Percentiles rank a stretch among this genome's conserved stretches.
phyloP scores from a whole-genome alignment of 2,329 filamentous ascomycete genomes.

The Leptographium flavum region DNA sequence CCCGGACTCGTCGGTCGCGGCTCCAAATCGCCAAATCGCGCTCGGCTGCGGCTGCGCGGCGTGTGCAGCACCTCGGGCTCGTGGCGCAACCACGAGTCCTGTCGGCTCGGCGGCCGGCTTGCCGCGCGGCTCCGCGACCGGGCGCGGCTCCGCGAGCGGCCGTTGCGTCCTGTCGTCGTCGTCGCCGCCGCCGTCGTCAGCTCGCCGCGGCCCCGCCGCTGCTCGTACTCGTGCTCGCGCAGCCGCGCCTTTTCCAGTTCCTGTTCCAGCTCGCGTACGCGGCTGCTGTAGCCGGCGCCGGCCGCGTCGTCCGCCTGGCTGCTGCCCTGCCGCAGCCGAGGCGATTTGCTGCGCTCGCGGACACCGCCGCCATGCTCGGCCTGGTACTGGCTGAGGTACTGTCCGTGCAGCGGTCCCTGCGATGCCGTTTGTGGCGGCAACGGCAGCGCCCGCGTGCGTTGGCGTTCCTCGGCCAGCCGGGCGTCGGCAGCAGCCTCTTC shows the following conservation, averaged over 20 bases:
- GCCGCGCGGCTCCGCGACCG: constrained; percentile 18
- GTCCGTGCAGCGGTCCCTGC: constrained; percentile 62
- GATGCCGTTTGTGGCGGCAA: neutral
- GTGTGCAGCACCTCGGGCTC: constrained; percentile 51
- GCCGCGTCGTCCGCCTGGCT: constrained; percentile 14
- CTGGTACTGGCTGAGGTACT: constrained; percentile 78
- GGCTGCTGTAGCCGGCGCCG: constrained; percentile 37
- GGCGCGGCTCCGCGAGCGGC: constrained; percentile 16
- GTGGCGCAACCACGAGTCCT: constrained; percentile 49
- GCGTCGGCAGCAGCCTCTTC: constrained; percentile 56
- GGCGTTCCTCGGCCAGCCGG: constrained; percentile 55
- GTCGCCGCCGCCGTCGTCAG: constrained; percentile 8
- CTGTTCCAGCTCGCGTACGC: constrained; percentile 69
- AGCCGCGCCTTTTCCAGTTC: constrained; percentile 48
- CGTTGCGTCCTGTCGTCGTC: too few relatives aligned
- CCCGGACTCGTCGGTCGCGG: neutral
- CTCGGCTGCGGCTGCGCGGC: constrained; percentile 29
- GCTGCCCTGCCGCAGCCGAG: neutral
- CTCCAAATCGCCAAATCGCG: constrained; percentile 11
- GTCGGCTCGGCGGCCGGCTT: constrained; percentile 23
- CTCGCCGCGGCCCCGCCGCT: constrained; percentile 32
- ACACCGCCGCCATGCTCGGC: constrained; percentile 41
- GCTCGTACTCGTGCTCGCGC: constrained; percentile 49
- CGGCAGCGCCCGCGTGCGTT: constrained; percentile 27
- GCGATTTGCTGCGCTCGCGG: constrained; percentile 12